Evolutionary conservation across 495 filamentous ascomycete genomes (phyloP), one percentile per base, ranked within the genome.

Genomic region (Aspergillus cristatus): DNA sequence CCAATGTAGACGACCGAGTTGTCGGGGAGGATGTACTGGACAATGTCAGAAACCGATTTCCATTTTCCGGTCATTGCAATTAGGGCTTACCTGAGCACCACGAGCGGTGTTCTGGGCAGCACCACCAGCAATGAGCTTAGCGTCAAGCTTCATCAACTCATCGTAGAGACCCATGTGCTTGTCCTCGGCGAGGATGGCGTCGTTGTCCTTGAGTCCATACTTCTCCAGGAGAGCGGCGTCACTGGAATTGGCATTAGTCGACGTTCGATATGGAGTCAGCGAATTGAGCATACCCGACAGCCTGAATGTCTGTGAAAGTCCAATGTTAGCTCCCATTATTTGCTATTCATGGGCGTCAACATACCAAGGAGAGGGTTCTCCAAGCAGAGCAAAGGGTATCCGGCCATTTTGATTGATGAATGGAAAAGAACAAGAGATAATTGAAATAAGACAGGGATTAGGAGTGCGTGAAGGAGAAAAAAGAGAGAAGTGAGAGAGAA

Each of bases 21-120:
- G 18, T 81, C 70, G 10, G 86, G 82, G 35, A 98, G 85, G 32
- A 97, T 74, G 68, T 98, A 98, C 78, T 94, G 51, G n/a, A 32
- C 30, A 18, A 18, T 6, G 8, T 40, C 16, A 25, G 34, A 31
- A 15, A 34, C 61, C 33, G 46, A 30, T 11, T 37, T 12, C 28
- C 15, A 24, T 6, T 32, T 32, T 13, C 5, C 5, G n/a, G 14
- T 37, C 31, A 28, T 28, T 14, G 16, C 11, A 33, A 6, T 14
- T 22, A 11, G 11, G 26, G 14, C 35, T 24, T 68, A 81, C 78
- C 67, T 81, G 85, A 39, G 89, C 93, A 53, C 91, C 91, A 52
- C 91, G 83, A 50, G 93, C 91, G 39, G 90, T 90, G 76, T 99
- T 99, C 65, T 99, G 91, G 17, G 93, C 91, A 41, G 93, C 93